Conservation (phyloP, 768 basidiomycete genomes). For the Cystofilobasidium capitatum region DNA sequence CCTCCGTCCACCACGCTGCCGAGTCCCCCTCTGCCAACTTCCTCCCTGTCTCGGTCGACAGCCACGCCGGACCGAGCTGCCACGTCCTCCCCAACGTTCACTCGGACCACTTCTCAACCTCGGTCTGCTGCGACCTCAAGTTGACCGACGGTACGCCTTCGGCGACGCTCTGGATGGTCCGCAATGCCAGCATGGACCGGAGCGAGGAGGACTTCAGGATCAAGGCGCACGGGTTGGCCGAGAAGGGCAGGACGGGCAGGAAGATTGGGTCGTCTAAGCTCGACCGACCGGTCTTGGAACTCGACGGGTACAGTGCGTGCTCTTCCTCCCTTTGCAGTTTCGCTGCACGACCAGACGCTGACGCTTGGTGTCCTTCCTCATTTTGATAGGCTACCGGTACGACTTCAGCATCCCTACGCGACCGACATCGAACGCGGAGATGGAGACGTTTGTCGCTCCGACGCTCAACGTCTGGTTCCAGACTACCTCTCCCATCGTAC, state of each 20-base stretch:
- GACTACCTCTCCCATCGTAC: not conserved
- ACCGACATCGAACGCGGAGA: not conserved
- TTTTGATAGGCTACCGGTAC: not conserved
- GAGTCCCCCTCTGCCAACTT: not conserved
- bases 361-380: not conserved
- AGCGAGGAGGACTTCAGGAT: not conserved
- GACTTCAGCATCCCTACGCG: not conserved
- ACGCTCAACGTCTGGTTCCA: not conserved
- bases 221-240: not conserved
- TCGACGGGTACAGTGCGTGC: not conserved
- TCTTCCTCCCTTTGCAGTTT: not conserved
- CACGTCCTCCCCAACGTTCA: not conserved
- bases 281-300: not conserved
- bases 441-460: not conserved
- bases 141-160: not conserved
- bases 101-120: not conserved
- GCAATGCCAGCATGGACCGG: not conserved
- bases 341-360: not conserved
- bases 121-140: not conserved
- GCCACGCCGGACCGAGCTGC: not conserved
- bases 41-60: not conserved
- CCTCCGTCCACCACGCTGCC: not conserved
- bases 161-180: constrained; percentile 5
- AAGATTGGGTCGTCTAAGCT: not conserved
- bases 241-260: not conserved